Base-by-base conservation (phyloP, 352 stramenopile genomes). In the Pythium periplocum region DNA sequence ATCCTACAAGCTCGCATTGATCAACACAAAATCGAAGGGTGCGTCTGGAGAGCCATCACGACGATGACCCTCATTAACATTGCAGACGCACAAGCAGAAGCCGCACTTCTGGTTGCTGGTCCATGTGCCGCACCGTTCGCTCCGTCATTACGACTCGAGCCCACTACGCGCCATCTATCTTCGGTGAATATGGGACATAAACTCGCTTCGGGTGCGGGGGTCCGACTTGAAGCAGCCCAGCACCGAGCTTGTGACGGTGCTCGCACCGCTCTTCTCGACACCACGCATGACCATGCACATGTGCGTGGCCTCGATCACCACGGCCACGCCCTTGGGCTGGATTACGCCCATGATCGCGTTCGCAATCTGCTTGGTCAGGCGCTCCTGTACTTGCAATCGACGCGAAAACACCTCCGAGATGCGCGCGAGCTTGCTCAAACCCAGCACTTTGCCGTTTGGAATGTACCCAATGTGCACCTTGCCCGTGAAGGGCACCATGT, bases 251-350 rank as follows among this genome's bases (percentile, higher is more conserved):
- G 97, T 99, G 46, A 98, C 85, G 0, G 97, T 99, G 31, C 78
- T 96, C 8, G 96, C 86, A 5, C 93, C 93, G 34, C 93, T 94
- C 69, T 99, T 99, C 69, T 99, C 91, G 4, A 99, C 97, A 44
- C 97, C 97, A 35, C 97, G 86, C 96, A 99, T 99, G 38, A 97
- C 87, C 97, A 99, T 99, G 76, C 97, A 99, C 90, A 99, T 99
- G 79, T 99, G 97, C 37, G 83, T 96, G 38, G 94, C 93, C 71
- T 99, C 97, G 50, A 99, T 93, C 53, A 99, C 95, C n/a, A 99
- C 97, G 3, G 85, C 97, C 12, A 99, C 97, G 36, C 97, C 97
- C 51, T 98, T 82, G 43, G 97, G 96, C 58, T 98, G 70, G 48
- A 99, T 91, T 32, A 93, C 93, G 54, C 98, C 87, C 78, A 98